Conservation (phyloP, 805 yeast genomes). For the Cyberlindnera veronae region DNA sequence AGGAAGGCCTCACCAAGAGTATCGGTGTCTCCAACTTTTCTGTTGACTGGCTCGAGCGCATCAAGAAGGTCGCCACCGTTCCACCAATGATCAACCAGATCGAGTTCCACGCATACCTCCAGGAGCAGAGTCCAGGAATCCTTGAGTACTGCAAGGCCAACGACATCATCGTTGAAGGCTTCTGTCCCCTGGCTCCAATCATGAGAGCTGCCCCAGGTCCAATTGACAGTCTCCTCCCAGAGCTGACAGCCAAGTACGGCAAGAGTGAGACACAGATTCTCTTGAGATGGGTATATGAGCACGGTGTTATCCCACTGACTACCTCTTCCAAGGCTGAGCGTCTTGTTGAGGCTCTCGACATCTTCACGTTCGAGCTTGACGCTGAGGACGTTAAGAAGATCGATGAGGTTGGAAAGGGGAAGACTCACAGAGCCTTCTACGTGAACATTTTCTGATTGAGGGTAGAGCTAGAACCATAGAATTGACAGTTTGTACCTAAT, state of each 20-base stretch:
- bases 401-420: slow-evolving; percentile 33
- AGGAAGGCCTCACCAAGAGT: slow-evolving; percentile 51
- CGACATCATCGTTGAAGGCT: slow-evolving; percentile 53
- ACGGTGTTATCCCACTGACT: slow-evolving; percentile 62
- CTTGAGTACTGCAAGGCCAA: slow-evolving; percentile 44
- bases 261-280: slow-evolving; percentile 55
- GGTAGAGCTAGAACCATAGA: not conserved
- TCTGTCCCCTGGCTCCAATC: slow-evolving; percentile 50
- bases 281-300: slow-evolving; percentile 61
- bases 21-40: slow-evolving; percentile 71
- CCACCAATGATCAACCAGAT: slow-evolving; percentile 65
- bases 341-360: slow-evolving; percentile 48
- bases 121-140: slow-evolving; percentile 58
- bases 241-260: slow-evolving; percentile 48
- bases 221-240: slow-evolving; percentile 34
- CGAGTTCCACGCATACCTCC: slow-evolving; percentile 65
- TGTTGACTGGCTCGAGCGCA: slow-evolving; percentile 44
- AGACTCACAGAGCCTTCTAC: slow-evolving; percentile 22
- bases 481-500: not conserved
- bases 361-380: slow-evolving; percentile 50
- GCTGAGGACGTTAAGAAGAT: slow-evolving; percentile 43
- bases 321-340: slow-evolving; percentile 56
- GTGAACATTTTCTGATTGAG: slow-evolving; percentile 4
- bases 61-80: slow-evolving; percentile 40
- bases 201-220: slow-evolving; percentile 36